Base-by-base conservation (phyloP, 2,329 filamentous ascomycete species). In the Xylariaceae sp. region DNA sequence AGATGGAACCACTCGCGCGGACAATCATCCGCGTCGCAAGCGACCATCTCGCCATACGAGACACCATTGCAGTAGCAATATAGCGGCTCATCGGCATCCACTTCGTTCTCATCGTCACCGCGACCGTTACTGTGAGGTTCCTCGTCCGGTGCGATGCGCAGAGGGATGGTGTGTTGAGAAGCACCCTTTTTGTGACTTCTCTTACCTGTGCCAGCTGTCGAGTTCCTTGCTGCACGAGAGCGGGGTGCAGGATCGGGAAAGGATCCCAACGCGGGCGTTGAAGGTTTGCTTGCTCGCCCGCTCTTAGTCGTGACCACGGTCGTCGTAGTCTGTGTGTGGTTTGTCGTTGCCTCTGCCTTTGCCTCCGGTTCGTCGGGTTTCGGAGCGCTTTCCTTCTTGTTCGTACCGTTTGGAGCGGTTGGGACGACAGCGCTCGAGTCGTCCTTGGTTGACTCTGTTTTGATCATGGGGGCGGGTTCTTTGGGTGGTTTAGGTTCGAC, bases 31-130 rank as follows among this genome's bases (percentile, higher is more conserved):
- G 83, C 84, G 66, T 92, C 89, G 65, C 88, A 92, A 2, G 86
- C 89, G 41, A 92, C 87, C 89, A 92, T 92, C 71, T 90, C 88
- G 17, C 89, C 88, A 65, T 90, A 92, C 63, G 87, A 90, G 49
- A 90, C 84, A 44, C 85, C 81, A 61, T 90, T 87, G 68, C 89
- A 91, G 71, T 89, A 89, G 69, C 89, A 90, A 69, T 92, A 92
- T 13, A 83, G 77, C 36, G 84, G 86, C 66, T 92, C 88, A 58
- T 88, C 83, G 4, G 80, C 82, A 55, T 87, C 86, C 36, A 78
- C 76, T 34, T 87, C 83, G 7, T 84, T 83, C 12, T 83, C 85
- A 5, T 74, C 73, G 12, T 77, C 74, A 31, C 71, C 73, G 39
- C 72, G 72, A 50, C 70, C 69, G 56, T 72, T 75, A 48, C 71